Percentiles rank a stretch among this genome's conserved stretches.
phyloP scores from a whole-genome alignment of 768 basidiomycete species.

The Naganishia vaughanmartiniae region DNA sequence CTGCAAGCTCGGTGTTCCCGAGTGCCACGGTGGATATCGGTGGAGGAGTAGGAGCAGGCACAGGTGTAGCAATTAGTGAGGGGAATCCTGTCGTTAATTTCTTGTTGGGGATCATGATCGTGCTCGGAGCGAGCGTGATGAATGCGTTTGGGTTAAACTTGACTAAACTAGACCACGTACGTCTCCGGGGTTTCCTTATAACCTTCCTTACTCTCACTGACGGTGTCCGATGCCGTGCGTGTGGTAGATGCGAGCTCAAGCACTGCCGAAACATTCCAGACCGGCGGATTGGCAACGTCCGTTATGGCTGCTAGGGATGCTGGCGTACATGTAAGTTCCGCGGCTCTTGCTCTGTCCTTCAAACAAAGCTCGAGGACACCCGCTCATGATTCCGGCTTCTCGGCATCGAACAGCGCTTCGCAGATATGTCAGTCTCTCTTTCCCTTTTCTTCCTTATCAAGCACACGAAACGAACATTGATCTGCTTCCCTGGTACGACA shows the following conservation, averaged over 20 bases:
- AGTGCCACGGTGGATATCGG: neutral
- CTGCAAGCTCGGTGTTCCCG: neutral
- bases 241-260: constrained; percentile 65
- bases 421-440: constrained; percentile 58
- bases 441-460: constrained; percentile 56
- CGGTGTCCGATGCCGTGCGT: neutral
- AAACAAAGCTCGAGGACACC: neutral
- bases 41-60: neutral
- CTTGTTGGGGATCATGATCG: constrained; percentile 66
- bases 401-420: constrained; percentile 34
- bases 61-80: neutral
- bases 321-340: constrained; percentile 79
- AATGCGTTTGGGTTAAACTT: constrained; percentile 73
- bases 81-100: constrained; percentile 31
- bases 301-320: constrained; percentile 83
- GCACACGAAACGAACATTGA: constrained; percentile 83
- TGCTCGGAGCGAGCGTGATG: constrained; percentile 67
- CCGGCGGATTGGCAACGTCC: constrained; percentile 76
- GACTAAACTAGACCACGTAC: constrained; percentile 86
- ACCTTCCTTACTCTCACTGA: neutral
- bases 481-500: neutral
- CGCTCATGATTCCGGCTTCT: neutral
- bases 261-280: constrained; percentile 72
- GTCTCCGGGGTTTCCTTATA: constrained; percentile 46
- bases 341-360: neutral